Conservation (phyloP, 805 yeast species). For the Cyberlindnera maclurae region DNA sequence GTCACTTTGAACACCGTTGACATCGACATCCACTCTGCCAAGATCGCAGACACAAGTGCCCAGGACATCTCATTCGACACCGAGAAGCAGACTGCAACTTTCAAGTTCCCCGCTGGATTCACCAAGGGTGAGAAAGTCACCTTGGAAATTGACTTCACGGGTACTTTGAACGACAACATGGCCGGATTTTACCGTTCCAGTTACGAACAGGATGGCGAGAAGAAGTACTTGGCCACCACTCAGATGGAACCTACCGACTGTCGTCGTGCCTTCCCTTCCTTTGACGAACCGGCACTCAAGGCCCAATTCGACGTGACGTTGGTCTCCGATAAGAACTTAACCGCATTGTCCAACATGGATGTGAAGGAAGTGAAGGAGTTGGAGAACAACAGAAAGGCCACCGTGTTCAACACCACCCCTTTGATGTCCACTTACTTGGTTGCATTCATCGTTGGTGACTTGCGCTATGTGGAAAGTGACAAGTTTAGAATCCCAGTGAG, state of each 20-base stretch:
- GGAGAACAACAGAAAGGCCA: constrained; percentile 41
- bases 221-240: constrained; percentile 71
- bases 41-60: constrained; percentile 29
- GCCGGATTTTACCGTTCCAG: constrained; percentile 75
- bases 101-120: constrained; percentile 44
- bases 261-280: constrained; percentile 81
- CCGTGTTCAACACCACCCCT: constrained; percentile 68
- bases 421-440: constrained; percentile 79
- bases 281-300: constrained; percentile 77
- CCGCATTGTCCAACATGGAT: constrained; percentile 67
- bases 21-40: constrained; percentile 49
- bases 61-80: constrained; percentile 33
- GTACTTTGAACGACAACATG: constrained; percentile 69
- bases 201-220: constrained; percentile 51
- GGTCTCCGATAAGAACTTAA: constrained; percentile 46
- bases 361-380: constrained; percentile 41
- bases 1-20: constrained; percentile 59
- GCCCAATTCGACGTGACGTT: constrained; percentile 63
- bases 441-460: constrained; percentile 78
- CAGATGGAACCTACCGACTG: constrained; percentile 87
- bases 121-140: constrained; percentile 33
- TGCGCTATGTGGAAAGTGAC: constrained; percentile 61
- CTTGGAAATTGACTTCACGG: constrained; percentile 47
- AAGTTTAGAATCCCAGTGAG: constrained; percentile 69
- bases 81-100: constrained; percentile 56